These are phyloP conservation scores for Begonia loranthoides DNA, from an alignment of 306 rosid genomes.

Conservation along the genomic window DNA sequence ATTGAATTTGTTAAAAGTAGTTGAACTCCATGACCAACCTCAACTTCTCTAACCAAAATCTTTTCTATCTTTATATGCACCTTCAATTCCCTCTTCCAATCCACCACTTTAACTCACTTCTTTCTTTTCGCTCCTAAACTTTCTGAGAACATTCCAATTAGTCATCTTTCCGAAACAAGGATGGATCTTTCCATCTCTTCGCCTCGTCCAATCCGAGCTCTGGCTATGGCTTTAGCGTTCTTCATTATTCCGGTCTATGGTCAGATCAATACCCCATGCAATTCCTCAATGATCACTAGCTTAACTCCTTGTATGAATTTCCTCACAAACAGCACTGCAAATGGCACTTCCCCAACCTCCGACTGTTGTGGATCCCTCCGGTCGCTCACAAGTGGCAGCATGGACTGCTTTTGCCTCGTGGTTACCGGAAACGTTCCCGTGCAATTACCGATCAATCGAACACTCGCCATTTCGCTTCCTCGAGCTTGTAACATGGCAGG, in stretches of 20 bases:
- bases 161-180: neutral
- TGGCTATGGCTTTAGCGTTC: constrained; percentile 16
- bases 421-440: constrained; percentile 31
- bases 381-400: constrained; percentile 26
- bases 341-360: constrained; percentile 36
- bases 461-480: constrained; percentile 69
- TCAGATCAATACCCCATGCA: constrained; percentile 55
- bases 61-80: constrained; percentile 37
- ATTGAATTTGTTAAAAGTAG: constrained; percentile 23
- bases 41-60: constrained; percentile 13
- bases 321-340: constrained; percentile 29
- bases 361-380: constrained; percentile 34
- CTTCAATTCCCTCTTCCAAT: constrained; percentile 6
- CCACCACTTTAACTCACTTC: constrained; percentile 13
- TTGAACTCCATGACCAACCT: constrained; percentile 68
- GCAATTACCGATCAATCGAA: constrained; percentile 40
- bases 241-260: constrained; percentile 23
- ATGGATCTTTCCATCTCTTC: constrained; percentile 20
- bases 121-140: constrained; percentile 1
- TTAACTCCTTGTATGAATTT: constrained; percentile 44
- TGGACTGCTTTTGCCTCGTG: constrained; percentile 37
- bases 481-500: constrained; percentile 72
- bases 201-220: constrained; percentile 7
- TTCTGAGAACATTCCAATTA: neutral
- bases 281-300: constrained; percentile 22